These are phyloP conservation scores for Colletotrichum musae DNA, from an alignment of 2,329 filamentous ascomycete species.

Conservation along the genomic window DNA sequence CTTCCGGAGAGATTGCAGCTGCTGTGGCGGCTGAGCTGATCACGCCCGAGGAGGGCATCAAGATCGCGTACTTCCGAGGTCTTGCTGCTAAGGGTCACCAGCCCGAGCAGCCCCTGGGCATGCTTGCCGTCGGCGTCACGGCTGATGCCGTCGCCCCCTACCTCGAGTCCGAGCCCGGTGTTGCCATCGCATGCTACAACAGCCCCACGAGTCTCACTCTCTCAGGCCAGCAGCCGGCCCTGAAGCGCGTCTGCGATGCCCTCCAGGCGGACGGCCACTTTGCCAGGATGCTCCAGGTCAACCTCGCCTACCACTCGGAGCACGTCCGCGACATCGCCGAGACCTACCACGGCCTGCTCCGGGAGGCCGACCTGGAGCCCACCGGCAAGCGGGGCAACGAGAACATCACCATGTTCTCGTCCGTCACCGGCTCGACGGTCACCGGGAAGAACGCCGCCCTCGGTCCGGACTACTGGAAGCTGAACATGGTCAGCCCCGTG, in stretches of 20 bases:
- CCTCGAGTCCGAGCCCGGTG: neutral
- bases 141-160: neutral
- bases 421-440: no score
- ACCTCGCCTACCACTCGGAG: slow-evolving; percentile 39
- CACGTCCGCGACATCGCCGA: no score
- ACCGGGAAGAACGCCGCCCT: no score
- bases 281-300: slow-evolving; percentile 42
- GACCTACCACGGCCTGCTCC: no score
- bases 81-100: neutral
- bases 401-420: no score
- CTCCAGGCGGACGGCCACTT: slow-evolving; percentile 40
- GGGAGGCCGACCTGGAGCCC: no score
- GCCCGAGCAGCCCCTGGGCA: neutral
- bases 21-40: slow-evolving; percentile 41
- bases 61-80: slow-evolving; percentile 31
- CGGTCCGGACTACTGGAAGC: neutral
- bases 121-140: slow-evolving; percentile 17
- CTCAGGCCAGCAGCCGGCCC: neutral
- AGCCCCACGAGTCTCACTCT: slow-evolving; percentile 29
- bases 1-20: slow-evolving; percentile 43
- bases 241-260: neutral
- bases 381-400: no score
- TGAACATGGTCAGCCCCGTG: neutral
- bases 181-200: slow-evolving; percentile 28
- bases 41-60: slow-evolving; percentile 20